Conservation (phyloP, 352 stramenopile species). For the Pythium volutum region DNA sequence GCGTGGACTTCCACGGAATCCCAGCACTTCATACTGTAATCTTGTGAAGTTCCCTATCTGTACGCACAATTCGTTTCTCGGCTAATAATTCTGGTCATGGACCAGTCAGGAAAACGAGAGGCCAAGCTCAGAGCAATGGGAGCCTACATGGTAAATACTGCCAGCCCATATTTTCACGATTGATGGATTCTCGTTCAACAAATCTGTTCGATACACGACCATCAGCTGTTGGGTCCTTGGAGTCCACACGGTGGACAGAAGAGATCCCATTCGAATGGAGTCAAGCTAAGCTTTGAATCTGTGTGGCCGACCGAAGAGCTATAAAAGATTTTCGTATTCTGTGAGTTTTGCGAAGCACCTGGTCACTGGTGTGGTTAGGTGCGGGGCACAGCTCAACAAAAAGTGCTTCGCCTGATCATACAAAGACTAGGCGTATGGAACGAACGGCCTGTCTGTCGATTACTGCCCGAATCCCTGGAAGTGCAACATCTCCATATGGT, state of each 20-base stretch:
- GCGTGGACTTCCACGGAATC: background rate
- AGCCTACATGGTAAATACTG: no score
- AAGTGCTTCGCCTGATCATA: background rate
- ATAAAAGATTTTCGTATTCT: no score
- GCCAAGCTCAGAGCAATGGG: background rate
- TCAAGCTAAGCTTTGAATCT: no score
- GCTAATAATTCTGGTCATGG: no score
- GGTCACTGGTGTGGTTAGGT: no score
- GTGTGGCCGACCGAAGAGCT: no score
- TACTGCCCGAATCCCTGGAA: conserved; percentile 3
- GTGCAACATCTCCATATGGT: conserved; percentile 5
- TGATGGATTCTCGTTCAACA: background rate
- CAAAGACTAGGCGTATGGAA: background rate
- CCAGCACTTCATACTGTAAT: no score
- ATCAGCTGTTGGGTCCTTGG: background rate
- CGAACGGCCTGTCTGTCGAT: conserved; percentile 5
- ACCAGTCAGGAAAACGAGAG: background rate
- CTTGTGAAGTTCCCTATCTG: no score
- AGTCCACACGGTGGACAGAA: no score
- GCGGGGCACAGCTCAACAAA: background rate
- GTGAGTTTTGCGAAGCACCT: no score
- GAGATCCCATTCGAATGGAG: no score
- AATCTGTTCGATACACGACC: background rate
- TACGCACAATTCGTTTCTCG: no score
- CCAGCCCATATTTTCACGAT: background rate